phyloP scores from a whole-genome alignment of 768 basidiomycete species.

The Botryobasidium botryosum region DNA sequence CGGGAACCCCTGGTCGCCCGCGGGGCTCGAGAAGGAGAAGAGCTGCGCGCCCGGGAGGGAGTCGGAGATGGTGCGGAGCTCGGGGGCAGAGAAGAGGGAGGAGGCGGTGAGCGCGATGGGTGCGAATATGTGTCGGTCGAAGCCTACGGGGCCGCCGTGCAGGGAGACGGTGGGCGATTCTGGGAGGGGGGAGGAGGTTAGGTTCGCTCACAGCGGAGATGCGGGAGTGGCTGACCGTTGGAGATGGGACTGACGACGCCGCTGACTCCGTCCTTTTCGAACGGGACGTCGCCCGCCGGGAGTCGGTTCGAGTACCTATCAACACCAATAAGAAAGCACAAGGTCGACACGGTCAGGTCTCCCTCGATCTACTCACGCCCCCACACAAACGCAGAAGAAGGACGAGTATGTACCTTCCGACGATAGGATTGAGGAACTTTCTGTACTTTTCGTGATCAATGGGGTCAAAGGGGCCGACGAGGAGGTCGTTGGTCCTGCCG shows the following conservation, averaged over 20 bases:
- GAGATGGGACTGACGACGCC: slow-evolving; percentile 30
- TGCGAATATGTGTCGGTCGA: slow-evolving; percentile 40
- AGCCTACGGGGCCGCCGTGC: slow-evolving; percentile 54
- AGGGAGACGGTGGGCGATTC: slow-evolving; percentile 34
- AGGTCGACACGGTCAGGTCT: too few relatives aligned
- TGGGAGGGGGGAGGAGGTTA: background rate
- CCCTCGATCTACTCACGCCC: background rate
- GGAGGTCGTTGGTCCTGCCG: slow-evolving; percentile 64
- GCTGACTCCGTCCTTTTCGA: slow-evolving; percentile 37
- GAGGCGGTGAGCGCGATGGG: slow-evolving; percentile 20
- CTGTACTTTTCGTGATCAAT: slow-evolving; percentile 29
- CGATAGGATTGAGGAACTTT: slow-evolving; percentile 55
- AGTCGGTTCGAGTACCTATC: slow-evolving; percentile 40
- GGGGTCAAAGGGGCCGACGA: slow-evolving; percentile 53
- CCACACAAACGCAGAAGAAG: background rate
- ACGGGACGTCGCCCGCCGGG: slow-evolving; percentile 35
- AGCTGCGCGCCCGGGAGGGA: slow-evolving; percentile 27
- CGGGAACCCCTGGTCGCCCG: slow-evolving; percentile 58
- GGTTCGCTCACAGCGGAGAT: background rate
- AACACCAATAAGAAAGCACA: background rate
- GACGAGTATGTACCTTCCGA: slow-evolving; percentile 33
- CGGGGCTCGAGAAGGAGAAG: slow-evolving; percentile 39
- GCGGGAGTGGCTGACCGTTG: slow-evolving; percentile 23
- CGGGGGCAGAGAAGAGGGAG: slow-evolving; percentile 38
- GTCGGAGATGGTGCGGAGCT: slow-evolving; percentile 29